Conservation (phyloP, 1,284 basidiomycete species). For the Austroboletus niveus region DNA sequence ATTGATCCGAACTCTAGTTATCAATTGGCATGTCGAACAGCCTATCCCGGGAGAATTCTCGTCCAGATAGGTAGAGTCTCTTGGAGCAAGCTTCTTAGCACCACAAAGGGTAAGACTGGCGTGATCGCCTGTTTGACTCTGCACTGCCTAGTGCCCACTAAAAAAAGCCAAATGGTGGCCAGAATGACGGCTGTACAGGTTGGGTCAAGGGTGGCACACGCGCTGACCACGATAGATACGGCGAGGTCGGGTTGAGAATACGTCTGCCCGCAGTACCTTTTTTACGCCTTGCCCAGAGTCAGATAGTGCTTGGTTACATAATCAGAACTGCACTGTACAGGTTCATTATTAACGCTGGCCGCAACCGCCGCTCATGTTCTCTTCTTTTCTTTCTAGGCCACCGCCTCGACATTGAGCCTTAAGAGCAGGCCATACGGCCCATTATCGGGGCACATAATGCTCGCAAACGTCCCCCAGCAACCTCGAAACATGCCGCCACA, state of each 20-base stretch:
- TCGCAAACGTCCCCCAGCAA: slow-evolving; percentile 20
- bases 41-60: no score
- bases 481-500: slow-evolving; percentile 15
- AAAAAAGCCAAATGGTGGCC: neutral
- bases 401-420: slow-evolving; percentile 28
- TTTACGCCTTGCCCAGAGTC: neutral
- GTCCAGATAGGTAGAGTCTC: no score
- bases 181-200: neutral
- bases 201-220: slow-evolving; percentile 20
- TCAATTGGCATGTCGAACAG: no score
- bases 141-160: no score
- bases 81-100: neutral
- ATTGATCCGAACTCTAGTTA: no score
- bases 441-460: slow-evolving; percentile 20
- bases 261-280: neutral
- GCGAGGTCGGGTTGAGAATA: neutral
- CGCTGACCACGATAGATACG: neutral
- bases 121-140: neutral
- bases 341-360: slow-evolving; percentile 22
- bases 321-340: slow-evolving; percentile 22
- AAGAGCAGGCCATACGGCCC: slow-evolving; percentile 28
- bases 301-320: slow-evolving; percentile 14
- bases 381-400: slow-evolving; percentile 20
- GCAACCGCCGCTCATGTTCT: slow-evolving; percentile 23
- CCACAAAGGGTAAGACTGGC: neutral